Conservation (phyloP, 1,284 basidiomycete genomes). For the Calocybe gambosa region DNA sequence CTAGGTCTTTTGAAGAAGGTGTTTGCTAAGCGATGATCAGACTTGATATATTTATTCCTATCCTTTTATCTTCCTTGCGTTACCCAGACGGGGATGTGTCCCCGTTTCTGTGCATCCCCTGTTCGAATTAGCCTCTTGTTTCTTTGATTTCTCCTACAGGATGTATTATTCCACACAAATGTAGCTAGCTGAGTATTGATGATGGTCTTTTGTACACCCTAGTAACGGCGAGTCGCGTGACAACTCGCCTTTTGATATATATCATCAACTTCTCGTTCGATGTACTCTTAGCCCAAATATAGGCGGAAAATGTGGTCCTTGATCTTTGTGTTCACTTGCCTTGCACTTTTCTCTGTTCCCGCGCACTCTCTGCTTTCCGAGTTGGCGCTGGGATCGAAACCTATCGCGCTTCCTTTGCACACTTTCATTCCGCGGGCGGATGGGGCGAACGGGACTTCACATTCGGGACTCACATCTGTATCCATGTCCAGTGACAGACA, state of each 20-base stretch:
- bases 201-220: conserved; percentile 10
- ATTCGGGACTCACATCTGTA: conserved; percentile 32
- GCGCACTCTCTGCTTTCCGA: conserved; percentile 12
- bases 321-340: conserved; percentile 9
- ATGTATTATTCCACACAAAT: conserved; percentile 28
- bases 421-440: conserved; percentile 20
- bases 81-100: not conserved
- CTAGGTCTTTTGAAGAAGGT: conserved; percentile 89
- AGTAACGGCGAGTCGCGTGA: too few relatives aligned
- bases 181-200: conserved; percentile 17
- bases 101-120: conserved; percentile 13
- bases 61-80: conserved; percentile 10
- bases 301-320: conserved; percentile 17
- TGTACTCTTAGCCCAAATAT: conserved; percentile 10
- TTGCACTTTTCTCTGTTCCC: conserved; percentile 11
- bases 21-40: conserved; percentile 71
- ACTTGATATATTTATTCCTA: conserved; percentile 24
- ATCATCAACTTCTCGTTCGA: conserved; percentile 14
- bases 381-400: conserved; percentile 17
- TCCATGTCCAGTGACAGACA: conserved; percentile 40
- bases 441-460: conserved; percentile 20
- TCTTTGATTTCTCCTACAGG: conserved; percentile 19
- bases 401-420: conserved; percentile 24
- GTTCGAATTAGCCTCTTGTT: conserved; percentile 15
- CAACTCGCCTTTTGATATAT: not conserved